Evolutionary conservation across 331 rosid species (phyloP).

Genomic region (Quercus lobata): DNA sequence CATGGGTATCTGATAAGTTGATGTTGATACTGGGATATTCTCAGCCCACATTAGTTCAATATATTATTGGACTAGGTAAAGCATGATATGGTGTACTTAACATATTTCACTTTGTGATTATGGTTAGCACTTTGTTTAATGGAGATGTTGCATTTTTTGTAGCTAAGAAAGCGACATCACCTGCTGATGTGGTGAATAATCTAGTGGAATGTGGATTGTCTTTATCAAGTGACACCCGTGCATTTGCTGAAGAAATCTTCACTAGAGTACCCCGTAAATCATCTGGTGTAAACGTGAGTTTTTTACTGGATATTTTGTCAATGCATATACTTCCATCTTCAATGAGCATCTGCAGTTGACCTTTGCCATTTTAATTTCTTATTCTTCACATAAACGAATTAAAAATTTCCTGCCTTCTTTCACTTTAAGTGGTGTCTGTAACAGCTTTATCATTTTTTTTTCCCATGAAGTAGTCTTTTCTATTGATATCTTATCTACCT

Average conservation of each 20-base stretch:
- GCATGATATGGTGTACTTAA: background rate
- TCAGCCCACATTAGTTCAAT: constrained; percentile 66
- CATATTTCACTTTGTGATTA: background rate
- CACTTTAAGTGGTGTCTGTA: constrained; percentile 16
- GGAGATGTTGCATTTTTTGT: constrained; percentile 23
- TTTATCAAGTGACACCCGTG: constrained; percentile 45
- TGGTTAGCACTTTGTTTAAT: background rate
- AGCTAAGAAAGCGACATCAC: constrained; percentile 82
- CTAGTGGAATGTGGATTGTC: constrained; percentile 57
- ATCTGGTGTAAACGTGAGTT: constrained; percentile 56
- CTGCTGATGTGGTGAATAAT: constrained; percentile 57
- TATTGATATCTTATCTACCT: no score
- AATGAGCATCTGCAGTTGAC: background rate
- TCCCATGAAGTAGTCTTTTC: no score
- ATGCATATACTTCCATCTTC: background rate
- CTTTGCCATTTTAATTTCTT: constrained; percentile 9
- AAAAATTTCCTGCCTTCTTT: background rate
- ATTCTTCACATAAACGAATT: background rate
- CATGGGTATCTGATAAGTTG: constrained; percentile 81
- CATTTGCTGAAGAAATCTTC: constrained; percentile 70
- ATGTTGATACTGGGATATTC: constrained; percentile 80
- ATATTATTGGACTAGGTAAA: constrained; percentile 75
- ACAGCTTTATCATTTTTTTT: constrained; percentile 55
- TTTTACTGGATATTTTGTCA: background rate
- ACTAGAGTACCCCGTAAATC: constrained; percentile 62